Conservation (phyloP, 345 rosid genomes). For the Theobroma cacao region DNA sequence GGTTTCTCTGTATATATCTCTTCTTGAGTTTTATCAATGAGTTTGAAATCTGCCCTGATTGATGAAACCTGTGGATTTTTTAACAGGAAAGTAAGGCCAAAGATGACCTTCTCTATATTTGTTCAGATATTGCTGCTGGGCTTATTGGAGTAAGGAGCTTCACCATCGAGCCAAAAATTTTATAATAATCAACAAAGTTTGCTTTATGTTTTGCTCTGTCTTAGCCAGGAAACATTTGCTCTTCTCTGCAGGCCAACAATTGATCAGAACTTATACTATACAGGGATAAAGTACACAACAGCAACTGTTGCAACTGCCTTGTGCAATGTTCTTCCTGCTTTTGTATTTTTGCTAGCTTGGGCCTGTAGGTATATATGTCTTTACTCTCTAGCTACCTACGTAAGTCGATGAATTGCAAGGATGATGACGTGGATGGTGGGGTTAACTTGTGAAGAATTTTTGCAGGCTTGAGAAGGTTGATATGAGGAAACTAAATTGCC, state of each 20-base stretch:
- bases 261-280: constrained; percentile 67
- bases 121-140: constrained; percentile 39
- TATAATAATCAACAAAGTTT: not conserved
- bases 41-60: not conserved
- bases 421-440: not conserved
- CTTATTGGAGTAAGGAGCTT: constrained; percentile 15
- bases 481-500: constrained; percentile 52
- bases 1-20: not conserved
- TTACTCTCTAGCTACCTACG: too few relatives aligned
- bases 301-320: constrained; percentile 81
- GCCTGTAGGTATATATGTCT: constrained; percentile 45
- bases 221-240: not conserved
- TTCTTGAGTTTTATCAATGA: not conserved
- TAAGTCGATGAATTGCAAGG: too few relatives aligned
- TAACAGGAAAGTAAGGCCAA: constrained; percentile 73
- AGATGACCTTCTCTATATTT: constrained; percentile 66
- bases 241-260: constrained; percentile 46
- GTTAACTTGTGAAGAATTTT: not conserved
- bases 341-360: constrained; percentile 91
- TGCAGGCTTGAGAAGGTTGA: constrained; percentile 75
- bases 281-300: constrained; percentile 83
- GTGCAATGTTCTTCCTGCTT: constrained; percentile 79
- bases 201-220: not conserved
- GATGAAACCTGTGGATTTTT: not conserved
- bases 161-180: not conserved